Percentiles rank a stretch among this genome's conserved stretches.
phyloP scores from a whole-genome alignment of 2,329 filamentous ascomycete genomes.

The Penicillium sclerotiorum region DNA sequence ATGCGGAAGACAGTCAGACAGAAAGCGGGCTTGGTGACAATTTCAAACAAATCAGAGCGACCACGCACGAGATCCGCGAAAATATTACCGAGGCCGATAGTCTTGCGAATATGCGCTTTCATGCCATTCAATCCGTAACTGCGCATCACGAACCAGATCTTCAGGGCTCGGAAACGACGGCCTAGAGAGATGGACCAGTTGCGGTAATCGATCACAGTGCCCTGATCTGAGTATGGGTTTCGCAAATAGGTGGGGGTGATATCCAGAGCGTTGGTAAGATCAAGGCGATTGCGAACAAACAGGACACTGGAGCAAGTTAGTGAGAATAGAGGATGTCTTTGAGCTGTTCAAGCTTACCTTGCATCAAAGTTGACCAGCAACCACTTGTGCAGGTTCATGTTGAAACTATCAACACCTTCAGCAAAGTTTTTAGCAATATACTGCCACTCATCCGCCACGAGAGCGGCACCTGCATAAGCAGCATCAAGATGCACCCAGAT shows the following conservation, averaged over 20 bases:
- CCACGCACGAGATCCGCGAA: conserved; percentile 65
- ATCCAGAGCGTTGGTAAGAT: conserved; percentile 77
- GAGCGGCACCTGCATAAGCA: conserved; percentile 84
- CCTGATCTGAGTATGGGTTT: conserved; percentile 78
- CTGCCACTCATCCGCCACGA: conserved; percentile 80
- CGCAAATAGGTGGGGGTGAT: conserved; percentile 80
- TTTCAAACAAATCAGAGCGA: conserved; percentile 70
- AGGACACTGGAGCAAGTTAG: conserved; percentile 63
- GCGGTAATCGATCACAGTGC: conserved; percentile 88
- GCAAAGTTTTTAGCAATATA: conserved; percentile 63
- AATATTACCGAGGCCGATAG: conserved; percentile 68
- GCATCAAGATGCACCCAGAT: conserved; percentile 95
- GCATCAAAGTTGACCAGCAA: conserved; percentile 90
- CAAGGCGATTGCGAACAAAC: conserved; percentile 72
- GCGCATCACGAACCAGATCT: conserved; percentile 93
- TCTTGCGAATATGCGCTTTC: conserved; percentile 70
- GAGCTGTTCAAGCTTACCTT: conserved; percentile 44
- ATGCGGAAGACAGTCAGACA: conserved; percentile 77
- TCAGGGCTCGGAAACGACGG: conserved; percentile 81
- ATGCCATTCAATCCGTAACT: conserved; percentile 78
- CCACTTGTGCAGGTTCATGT: conserved; percentile 98
- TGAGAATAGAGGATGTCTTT: too few relatives aligned
- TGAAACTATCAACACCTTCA: conserved; percentile 77
- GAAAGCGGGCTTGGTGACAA: conserved; percentile 75
- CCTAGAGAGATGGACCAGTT: conserved; percentile 98